Conservation (phyloP, 164 flowering plant species). For the Saururus chinensis region DNA sequence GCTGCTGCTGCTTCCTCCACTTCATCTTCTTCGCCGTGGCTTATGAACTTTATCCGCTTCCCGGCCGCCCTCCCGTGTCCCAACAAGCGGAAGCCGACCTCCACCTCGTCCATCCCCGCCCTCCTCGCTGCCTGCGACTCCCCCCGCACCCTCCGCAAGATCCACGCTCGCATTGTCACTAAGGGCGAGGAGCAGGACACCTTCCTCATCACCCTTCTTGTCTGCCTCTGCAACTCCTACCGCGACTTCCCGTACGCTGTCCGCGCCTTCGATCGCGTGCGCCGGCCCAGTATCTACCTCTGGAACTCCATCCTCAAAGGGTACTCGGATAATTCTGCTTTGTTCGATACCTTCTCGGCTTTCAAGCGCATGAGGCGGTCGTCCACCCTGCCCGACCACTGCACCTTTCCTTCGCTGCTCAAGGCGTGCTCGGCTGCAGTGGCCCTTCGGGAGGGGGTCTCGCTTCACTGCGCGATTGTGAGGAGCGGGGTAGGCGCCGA, state of each 20-base stretch:
- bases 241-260: conserved; percentile 3
- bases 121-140: conserved; percentile 6
- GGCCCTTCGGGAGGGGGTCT: conserved; percentile 3
- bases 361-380: conserved; percentile 9
- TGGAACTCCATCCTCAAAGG: conserved; percentile 14
- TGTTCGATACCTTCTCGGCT: conserved; percentile 3
- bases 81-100: neutral
- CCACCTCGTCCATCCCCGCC: neutral
- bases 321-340: conserved; percentile 1
- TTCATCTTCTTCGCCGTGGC: too few species aligned
- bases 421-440: conserved; percentile 6
- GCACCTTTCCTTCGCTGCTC: conserved; percentile 10
- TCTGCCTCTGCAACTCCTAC: conserved; percentile 8
- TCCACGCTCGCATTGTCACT: conserved; percentile 10
- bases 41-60: conserved; percentile 6
- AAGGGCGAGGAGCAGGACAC: conserved; percentile 7
- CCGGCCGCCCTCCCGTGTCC: neutral
- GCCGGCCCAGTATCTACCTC: conserved; percentile 8
- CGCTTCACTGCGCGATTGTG: conserved; percentile 8
- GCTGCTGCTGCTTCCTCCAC: too few species aligned
- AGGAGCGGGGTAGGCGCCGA: conserved; percentile 4
- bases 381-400: conserved; percentile 3
- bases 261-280: conserved; percentile 5
- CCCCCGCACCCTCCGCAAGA: conserved; percentile 1
- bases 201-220: conserved; percentile 6